Evolutionary conservation across 129 eudicot genomes (phyloP).

Genomic region (Arctium minus): DNA sequence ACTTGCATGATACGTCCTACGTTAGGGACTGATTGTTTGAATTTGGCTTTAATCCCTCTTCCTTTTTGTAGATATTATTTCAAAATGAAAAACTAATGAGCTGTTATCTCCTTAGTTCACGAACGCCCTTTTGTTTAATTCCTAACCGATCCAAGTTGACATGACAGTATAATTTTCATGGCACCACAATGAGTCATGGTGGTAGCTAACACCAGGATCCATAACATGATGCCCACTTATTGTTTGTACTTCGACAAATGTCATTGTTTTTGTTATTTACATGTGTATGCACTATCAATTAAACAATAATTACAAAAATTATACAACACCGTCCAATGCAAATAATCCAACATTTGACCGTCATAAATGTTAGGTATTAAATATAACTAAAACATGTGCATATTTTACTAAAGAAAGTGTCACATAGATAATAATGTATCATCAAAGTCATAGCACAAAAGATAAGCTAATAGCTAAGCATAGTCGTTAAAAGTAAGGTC

Average conservation of each 20-base stretch:
- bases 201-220: neutral
- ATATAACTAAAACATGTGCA: neutral
- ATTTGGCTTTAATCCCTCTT: neutral
- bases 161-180: neutral
- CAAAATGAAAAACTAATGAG: too few relatives aligned
- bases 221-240: neutral
- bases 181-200: neutral
- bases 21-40: neutral
- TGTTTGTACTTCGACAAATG: neutral
- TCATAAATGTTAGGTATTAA: neutral
- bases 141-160: neutral
- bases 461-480: neutral
- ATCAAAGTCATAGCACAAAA: neutral
- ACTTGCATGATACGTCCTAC: neutral
- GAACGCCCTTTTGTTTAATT: too few relatives aligned
- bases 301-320: neutral
- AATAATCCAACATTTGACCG: neutral
- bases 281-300: neutral
- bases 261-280: neutral
- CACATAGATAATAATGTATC: neutral
- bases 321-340: neutral
- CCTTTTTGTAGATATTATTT: too few relatives aligned
- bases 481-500: too few relatives aligned
- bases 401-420: neutral
- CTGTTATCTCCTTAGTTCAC: too few relatives aligned